These are phyloP conservation scores for Sporobolomyces roseus DNA, from an alignment of 768 basidiomycete species.

Conservation along the genomic window DNA sequence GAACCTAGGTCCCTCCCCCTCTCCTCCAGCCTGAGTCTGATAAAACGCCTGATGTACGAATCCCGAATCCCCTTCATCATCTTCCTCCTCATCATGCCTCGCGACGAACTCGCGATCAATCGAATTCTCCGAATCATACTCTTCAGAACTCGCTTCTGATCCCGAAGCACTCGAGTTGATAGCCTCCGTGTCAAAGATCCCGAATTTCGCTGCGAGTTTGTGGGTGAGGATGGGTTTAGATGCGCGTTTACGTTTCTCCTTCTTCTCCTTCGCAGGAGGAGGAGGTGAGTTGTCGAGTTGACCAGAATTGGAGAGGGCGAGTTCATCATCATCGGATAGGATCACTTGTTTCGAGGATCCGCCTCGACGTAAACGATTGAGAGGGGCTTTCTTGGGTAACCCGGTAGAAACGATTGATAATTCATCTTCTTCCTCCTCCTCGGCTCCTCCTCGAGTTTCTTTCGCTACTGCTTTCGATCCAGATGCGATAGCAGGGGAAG, in stretches of 20 bases:
- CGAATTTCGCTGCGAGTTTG: conserved; percentile 17
- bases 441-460: background rate
- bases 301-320: too few species aligned
- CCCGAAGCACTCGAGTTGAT: conserved; percentile 32
- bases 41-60: conserved; percentile 28
- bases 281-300: too few species aligned
- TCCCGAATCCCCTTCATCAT: background rate
- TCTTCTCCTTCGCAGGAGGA: background rate
- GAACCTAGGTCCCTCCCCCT: background rate
- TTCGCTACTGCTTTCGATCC: background rate
- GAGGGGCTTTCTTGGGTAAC: background rate
- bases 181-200: conserved; percentile 39
- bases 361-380: conserved; percentile 27
- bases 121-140: conserved; percentile 36
- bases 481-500: background rate
- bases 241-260: conserved; percentile 9
- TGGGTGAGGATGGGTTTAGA: conserved; percentile 34
- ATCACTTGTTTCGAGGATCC: too few species aligned
- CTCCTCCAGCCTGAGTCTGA: conserved; percentile 11
- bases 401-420: conserved; percentile 3
- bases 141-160: conserved; percentile 31
- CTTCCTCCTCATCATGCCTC: conserved; percentile 17
- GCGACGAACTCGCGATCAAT: conserved; percentile 37
- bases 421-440: background rate
- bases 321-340: too few species aligned